These are phyloP conservation scores for Orychophragmus violaceus DNA, from an alignment of 345 rosid species.

Conservation along the genomic window DNA sequence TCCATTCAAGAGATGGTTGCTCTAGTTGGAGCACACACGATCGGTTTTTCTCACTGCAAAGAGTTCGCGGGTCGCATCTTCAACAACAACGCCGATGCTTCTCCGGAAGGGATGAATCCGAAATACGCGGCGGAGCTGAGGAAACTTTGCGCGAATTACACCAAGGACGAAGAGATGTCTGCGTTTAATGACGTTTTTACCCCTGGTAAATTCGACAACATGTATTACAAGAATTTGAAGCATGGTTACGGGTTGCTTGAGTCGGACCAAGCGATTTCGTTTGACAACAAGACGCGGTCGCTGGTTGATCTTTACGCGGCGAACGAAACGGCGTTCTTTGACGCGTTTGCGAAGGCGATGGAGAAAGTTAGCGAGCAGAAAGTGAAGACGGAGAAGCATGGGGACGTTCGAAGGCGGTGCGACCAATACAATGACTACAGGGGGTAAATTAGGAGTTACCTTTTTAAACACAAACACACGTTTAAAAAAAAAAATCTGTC, in stretches of 20 bases:
- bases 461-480: not conserved
- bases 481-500: not conserved
- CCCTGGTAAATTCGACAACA: constrained; percentile 73
- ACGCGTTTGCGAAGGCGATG: constrained; percentile 46
- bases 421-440: constrained; percentile 45
- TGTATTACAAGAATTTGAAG: constrained; percentile 56
- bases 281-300: constrained; percentile 46
- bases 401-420: constrained; percentile 55
- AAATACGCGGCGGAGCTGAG: constrained; percentile 39
- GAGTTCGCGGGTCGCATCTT: constrained; percentile 53
- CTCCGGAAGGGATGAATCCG: constrained; percentile 33
- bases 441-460: constrained; percentile 9
- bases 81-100: constrained; percentile 11
- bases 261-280: constrained; percentile 41
- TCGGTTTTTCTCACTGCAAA: constrained; percentile 71
- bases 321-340: constrained; percentile 46
- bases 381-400: constrained; percentile 42
- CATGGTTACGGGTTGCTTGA: constrained; percentile 53
- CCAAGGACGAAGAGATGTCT: constrained; percentile 40
- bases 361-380: constrained; percentile 42
- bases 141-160: constrained; percentile 47
- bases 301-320: constrained; percentile 46
- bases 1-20: constrained; percentile 50
- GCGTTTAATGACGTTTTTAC: constrained; percentile 63
- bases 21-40: constrained; percentile 62